A percentile compares a stretch with the other conserved stretches of the same genome.
Conservation (phyloP, 257 asterid species). For the Eucommia ulmoides region DNA sequence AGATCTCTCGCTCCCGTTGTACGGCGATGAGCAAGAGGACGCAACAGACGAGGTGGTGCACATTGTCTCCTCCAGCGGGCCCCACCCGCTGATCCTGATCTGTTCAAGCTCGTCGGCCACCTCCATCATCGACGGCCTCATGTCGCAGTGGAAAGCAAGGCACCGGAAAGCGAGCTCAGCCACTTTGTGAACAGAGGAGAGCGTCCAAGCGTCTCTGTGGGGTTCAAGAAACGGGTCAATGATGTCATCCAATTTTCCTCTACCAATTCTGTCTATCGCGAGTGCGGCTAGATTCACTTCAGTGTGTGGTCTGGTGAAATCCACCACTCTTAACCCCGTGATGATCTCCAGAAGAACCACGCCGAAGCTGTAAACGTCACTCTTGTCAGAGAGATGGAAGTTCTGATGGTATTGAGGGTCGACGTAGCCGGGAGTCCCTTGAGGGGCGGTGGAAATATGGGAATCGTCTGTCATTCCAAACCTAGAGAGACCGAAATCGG, state of each 20-base stretch:
- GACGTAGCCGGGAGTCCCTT: conserved; percentile 90
- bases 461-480: conserved; percentile 86
- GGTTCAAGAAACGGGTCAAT: conserved; percentile 69
- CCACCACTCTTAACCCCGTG: conserved; percentile 70
- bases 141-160: conserved; percentile 77
- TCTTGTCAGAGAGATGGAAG: conserved; percentile 87
- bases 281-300: conserved; percentile 82
- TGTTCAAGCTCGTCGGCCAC: conserved; percentile 94
- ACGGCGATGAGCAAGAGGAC: conserved; percentile 61
- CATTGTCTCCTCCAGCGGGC: conserved; percentile 47
- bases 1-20: conserved; percentile 53
- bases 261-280: conserved; percentile 73
- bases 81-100: conserved; percentile 67
- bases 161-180: conserved; percentile 91
- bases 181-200: conserved; percentile 63
- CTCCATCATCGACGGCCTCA: conserved; percentile 94
- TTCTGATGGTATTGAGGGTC: conserved; percentile 95
- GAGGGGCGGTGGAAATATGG: conserved; percentile 91
- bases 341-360: conserved; percentile 93
- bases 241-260: conserved; percentile 75
- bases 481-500: conserved; percentile 88
- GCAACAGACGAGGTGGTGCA: conserved; percentile 47
- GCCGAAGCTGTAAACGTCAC: conserved; percentile 94
- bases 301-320: conserved; percentile 67
- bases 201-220: conserved; percentile 87